These are phyloP conservation scores for Chaetomiaceae sp. DNA, from an alignment of 2,329 filamentous ascomycete genomes.

Conservation along the genomic window DNA sequence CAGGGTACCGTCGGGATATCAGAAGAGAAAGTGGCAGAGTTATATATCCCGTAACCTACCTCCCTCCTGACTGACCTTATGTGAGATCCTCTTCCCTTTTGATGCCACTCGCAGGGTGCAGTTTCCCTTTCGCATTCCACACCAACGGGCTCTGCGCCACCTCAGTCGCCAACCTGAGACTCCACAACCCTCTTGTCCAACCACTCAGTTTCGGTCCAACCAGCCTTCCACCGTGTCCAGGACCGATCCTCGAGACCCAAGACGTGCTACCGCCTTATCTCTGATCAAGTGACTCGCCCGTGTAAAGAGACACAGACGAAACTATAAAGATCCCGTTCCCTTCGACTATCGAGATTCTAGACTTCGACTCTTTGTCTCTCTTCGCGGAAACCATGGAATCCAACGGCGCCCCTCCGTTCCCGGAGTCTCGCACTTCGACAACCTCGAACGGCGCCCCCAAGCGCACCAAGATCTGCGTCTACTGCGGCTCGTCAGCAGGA, in stretches of 20 bases:
- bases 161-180: conserved; percentile 14
- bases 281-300: neutral
- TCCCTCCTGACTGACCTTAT: no score
- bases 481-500: conserved; percentile 81
- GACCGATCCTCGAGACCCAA: neutral
- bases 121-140: neutral
- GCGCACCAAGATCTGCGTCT: conserved; percentile 76
- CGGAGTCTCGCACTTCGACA: conserved; percentile 31
- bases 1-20: conserved; percentile 3
- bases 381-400: conserved; percentile 35
- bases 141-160: neutral
- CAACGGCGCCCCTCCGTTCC: conserved; percentile 32
- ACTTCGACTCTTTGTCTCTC: neutral
- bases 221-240: neutral
- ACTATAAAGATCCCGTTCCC: neutral
- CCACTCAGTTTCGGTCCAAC: neutral
- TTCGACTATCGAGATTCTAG: neutral
- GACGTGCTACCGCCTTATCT: conserved; percentile 6
- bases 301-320: conserved; percentile 2
- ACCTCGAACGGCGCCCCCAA: conserved; percentile 34
- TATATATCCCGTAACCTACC: no score
- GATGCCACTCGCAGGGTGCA: no score
- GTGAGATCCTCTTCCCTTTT: no score
- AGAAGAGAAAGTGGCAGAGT: no score
- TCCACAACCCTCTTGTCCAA: conserved; percentile 14